phyloP scores from a whole-genome alignment of 371 early-diverging fungal species.

The Mortierella sp. region DNA sequence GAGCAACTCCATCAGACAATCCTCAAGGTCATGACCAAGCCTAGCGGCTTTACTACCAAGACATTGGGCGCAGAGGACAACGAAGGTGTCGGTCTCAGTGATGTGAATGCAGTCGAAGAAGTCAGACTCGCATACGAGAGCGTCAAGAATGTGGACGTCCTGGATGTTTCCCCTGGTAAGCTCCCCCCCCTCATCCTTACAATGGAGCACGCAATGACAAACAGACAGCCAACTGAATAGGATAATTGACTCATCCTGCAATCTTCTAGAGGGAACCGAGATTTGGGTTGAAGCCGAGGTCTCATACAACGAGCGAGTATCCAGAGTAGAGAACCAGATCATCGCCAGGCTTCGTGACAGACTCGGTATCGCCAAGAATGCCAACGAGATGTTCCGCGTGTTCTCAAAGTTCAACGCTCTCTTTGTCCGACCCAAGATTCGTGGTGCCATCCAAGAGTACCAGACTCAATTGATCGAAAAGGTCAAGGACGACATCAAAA shows the following conservation, averaged over 20 bases:
- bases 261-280: slow-evolving; percentile 85
- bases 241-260: no score
- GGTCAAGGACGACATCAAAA: slow-evolving; percentile 96
- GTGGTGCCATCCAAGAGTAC: slow-evolving; percentile 99
- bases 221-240: no score
- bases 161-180: slow-evolving; percentile 87
- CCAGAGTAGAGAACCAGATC: slow-evolving; percentile 97
- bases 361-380: slow-evolving; percentile 94
- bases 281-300: slow-evolving; percentile 93
- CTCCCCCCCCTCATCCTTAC: neutral
- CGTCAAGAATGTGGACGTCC: slow-evolving; percentile 92
- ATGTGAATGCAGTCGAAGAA: slow-evolving; percentile 88
- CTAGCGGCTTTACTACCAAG: slow-evolving; percentile 66
- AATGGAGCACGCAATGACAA: neutral
- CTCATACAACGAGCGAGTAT: slow-evolving; percentile 93
- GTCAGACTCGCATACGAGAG: slow-evolving; percentile 92
- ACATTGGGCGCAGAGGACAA: slow-evolving; percentile 64
- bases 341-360: slow-evolving; percentile 94
- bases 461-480: slow-evolving; percentile 97
- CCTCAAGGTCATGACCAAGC: slow-evolving; percentile 87
- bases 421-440: slow-evolving; percentile 98
- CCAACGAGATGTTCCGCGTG: slow-evolving; percentile 98
- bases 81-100: slow-evolving; percentile 70
- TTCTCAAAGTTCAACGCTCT: slow-evolving; percentile 99
- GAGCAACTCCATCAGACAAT: slow-evolving; percentile 96